phyloP scores from a whole-genome alignment of 164 flowering plant genomes.

The Aristolochia fimbriata region DNA sequence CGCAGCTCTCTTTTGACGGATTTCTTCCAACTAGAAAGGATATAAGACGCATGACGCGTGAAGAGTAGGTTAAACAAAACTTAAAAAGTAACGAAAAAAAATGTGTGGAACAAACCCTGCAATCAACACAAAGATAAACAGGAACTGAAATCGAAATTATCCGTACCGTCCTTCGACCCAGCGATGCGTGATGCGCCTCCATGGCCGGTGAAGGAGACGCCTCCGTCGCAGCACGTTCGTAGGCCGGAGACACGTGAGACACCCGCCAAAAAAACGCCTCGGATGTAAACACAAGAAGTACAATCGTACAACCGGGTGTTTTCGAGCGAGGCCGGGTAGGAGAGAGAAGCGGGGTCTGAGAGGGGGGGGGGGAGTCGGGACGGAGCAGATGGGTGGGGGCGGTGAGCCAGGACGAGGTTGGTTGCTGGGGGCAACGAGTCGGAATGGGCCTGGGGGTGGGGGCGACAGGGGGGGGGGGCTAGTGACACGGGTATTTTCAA shows the following conservation, averaged over 20 bases:
- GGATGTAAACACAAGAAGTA: not conserved
- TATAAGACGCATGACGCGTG: not conserved
- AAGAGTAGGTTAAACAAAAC: no score
- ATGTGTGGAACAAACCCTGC: not conserved
- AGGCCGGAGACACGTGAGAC: not conserved
- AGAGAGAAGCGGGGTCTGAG: no score
- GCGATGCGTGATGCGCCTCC: constrained; percentile 73
- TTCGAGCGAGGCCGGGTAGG: no score
- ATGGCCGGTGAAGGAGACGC: constrained; percentile 16
- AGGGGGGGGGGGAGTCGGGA: no score
- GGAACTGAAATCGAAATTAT: not conserved
- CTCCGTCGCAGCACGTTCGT: not conserved
- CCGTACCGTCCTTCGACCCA: constrained; percentile 75
- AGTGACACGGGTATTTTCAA: no score
- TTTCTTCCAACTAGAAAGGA: constrained; percentile 67
- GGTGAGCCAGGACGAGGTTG: no score
- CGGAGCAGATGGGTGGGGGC: no score
- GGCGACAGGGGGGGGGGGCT: no score
- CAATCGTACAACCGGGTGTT: no score
- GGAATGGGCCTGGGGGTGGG: no score
- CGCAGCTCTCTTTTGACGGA: constrained; percentile 85
- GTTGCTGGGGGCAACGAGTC: no score
- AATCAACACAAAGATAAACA: not conserved
- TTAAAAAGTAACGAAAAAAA: no score
- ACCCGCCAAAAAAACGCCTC: not conserved